phyloP scores from a whole-genome alignment of 306 rosid genomes.

The Rosa chinensis region DNA sequence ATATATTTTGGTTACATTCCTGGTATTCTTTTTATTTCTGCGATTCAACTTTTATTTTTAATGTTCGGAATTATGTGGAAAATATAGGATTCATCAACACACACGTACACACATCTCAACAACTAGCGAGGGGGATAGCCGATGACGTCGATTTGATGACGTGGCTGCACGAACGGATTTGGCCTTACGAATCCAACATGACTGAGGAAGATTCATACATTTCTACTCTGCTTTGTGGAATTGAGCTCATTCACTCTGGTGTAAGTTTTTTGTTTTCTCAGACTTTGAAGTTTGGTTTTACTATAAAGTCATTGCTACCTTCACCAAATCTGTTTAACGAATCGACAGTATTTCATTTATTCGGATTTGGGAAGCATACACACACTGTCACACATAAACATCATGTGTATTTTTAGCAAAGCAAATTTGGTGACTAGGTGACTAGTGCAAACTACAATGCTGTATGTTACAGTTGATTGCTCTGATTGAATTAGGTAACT shows the following conservation, averaged over 20 bases:
- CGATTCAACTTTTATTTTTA: not conserved
- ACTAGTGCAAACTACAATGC: not conserved
- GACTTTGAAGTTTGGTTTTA: not conserved
- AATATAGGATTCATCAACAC: constrained; percentile 66
- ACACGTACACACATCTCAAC: constrained; percentile 85
- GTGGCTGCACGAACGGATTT: constrained; percentile 79
- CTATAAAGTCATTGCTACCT: not conserved
- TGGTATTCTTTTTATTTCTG: constrained; percentile 25
- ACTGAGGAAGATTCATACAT: constrained; percentile 69
- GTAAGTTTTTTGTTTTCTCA: constrained; percentile 28
- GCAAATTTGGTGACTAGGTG: not conserved
- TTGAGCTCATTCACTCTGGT: constrained; percentile 82
- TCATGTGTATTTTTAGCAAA: not conserved
- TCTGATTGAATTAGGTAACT: constrained; percentile 53
- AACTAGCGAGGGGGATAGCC: constrained; percentile 80
- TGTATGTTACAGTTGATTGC: not conserved
- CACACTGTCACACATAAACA: not conserved
- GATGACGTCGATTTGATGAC: constrained; percentile 91
- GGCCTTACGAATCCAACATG: constrained; percentile 94
- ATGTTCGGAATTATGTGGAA: not conserved
- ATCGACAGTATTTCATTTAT: not conserved
- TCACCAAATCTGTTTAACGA: not conserved
- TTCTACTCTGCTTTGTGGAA: constrained; percentile 75
- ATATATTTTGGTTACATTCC: constrained; percentile 31
- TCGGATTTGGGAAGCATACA: not conserved